Conservation (phyloP, 306 rosid species). For the Vigna hirtella region DNA sequence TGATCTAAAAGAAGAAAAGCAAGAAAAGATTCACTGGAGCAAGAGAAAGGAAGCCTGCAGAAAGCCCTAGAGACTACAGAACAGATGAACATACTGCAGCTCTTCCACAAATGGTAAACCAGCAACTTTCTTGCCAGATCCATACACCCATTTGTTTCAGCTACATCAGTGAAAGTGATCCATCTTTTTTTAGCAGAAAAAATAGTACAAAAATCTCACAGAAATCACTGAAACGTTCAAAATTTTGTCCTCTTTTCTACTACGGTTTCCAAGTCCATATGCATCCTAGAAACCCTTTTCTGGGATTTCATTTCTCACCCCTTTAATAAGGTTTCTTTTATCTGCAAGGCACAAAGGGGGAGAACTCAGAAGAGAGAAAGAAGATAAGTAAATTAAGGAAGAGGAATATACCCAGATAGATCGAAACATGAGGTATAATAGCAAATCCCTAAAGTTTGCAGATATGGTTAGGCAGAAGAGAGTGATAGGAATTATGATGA, state of each 20-base stretch:
- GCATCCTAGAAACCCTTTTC: background rate
- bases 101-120: background rate
- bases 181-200: background rate
- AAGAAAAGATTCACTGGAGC: background rate
- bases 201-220: background rate
- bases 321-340: background rate
- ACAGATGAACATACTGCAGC: constrained; percentile 6
- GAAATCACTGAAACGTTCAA: background rate
- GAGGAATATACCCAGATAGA: constrained; percentile 30
- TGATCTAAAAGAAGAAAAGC: background rate
- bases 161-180: background rate
- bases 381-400: background rate
- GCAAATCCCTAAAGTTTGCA: constrained; percentile 18
- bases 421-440: constrained; percentile 11
- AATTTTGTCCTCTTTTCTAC: background rate
- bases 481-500: background rate
- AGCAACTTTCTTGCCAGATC: background rate
- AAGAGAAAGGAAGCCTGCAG: background rate
- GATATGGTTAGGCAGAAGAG: constrained; percentile 11
- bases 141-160: background rate
- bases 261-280: background rate
- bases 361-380: background rate
- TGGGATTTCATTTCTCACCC: background rate
- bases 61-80: background rate
- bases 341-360: background rate